phyloP scores from a whole-genome alignment of 495 filamentous ascomycete genomes.

The Venustampulla echinocandica region DNA sequence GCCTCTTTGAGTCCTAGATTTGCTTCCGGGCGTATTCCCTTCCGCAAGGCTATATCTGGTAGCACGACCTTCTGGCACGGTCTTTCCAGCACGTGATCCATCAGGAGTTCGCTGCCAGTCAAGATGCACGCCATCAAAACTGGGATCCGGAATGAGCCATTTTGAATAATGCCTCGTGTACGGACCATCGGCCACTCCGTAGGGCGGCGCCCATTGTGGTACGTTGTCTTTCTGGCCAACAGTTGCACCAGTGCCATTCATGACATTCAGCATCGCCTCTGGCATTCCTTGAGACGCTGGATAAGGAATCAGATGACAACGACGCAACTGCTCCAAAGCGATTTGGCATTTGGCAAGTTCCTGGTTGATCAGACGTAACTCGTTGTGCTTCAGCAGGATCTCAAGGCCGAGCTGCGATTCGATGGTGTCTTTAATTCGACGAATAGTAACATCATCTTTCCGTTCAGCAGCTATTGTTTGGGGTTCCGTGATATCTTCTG shows the following conservation, averaged over 20 bases:
- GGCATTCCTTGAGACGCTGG: slow-evolving; percentile 54
- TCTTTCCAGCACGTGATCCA: slow-evolving; percentile 32
- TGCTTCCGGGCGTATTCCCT: slow-evolving; percentile 41
- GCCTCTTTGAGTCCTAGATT: slow-evolving; percentile 54
- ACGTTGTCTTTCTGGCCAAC: slow-evolving; percentile 48
- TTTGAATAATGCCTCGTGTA: slow-evolving; percentile 89
- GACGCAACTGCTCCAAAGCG: slow-evolving; percentile 88
- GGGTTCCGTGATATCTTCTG: not conserved
- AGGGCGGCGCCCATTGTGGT: slow-evolving; percentile 61
- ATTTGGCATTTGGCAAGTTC: slow-evolving; percentile 93
- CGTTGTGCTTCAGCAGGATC: slow-evolving; percentile 88
- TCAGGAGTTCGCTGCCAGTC: slow-evolving; percentile 25
- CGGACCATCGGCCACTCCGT: slow-evolving; percentile 83
- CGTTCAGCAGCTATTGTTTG: slow-evolving; percentile 2
- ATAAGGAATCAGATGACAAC: slow-evolving; percentile 85
- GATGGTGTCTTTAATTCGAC: slow-evolving; percentile 57
- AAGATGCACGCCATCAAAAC: slow-evolving; percentile 63
- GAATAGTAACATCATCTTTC: slow-evolving; percentile 16
- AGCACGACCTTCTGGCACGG: slow-evolving; percentile 54
- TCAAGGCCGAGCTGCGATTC: slow-evolving; percentile 83
- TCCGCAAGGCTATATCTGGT: slow-evolving; percentile 67
- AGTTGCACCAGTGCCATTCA: slow-evolving; percentile 60
- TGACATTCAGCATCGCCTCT: slow-evolving; percentile 55
- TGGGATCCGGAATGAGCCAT: slow-evolving; percentile 85
- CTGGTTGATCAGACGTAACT: slow-evolving; percentile 88